Percentiles rank a stretch among this genome's conserved stretches.
phyloP scores from a whole-genome alignment of 2,329 filamentous ascomycete genomes.

The Aspergillus candidus region DNA sequence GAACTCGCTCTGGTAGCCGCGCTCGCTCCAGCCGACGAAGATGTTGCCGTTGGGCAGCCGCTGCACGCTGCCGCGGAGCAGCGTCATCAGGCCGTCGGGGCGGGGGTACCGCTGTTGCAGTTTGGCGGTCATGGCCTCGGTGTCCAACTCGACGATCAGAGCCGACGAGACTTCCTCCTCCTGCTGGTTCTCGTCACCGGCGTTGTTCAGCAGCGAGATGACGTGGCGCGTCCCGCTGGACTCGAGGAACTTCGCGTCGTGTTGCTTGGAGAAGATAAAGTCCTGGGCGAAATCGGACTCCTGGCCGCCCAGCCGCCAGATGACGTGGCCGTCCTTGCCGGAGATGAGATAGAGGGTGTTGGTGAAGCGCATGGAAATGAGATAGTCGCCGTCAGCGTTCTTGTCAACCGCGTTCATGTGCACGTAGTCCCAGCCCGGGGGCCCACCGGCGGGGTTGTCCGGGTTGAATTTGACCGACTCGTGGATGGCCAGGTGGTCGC shows the following conservation, averaged over 20 bases:
- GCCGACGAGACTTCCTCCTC: conserved; percentile 25
- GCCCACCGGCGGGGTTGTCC: conserved; percentile 3
- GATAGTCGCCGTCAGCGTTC: conserved; percentile 31
- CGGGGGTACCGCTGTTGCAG: conserved; percentile 24
- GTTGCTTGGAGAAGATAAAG: conserved; percentile 32
- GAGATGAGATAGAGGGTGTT: conserved; percentile 35
- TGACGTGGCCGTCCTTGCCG: conserved; percentile 26
- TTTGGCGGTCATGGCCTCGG: conserved; percentile 22
- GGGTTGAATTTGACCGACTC: conserved; percentile 12
- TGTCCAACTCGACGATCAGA: conserved; percentile 26
- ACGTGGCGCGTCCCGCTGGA: conserved; percentile 24
- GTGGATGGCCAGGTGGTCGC: conserved; percentile 22
- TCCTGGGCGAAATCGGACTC: conserved; percentile 24
- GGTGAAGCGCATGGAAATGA: conserved; percentile 35
- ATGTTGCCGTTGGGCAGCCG: conserved; percentile 30
- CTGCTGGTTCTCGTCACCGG: conserved; percentile 23
- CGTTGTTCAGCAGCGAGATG: conserved; percentile 32
- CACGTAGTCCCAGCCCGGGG: conserved; percentile 30
- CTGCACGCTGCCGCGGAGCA: conserved; percentile 32
- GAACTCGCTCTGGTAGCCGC: conserved; percentile 31
- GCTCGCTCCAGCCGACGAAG: conserved; percentile 31
- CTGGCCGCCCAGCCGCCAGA: conserved; percentile 34
- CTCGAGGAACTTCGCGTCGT: conserved; percentile 31
- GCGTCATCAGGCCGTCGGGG: conserved; percentile 26
- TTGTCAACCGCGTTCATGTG: conserved; percentile 38